Percentiles rank a stretch among this genome's conserved stretches.
phyloP scores from a whole-genome alignment of 495 filamentous ascomycete species.

The Aspergillus affinis region DNA sequence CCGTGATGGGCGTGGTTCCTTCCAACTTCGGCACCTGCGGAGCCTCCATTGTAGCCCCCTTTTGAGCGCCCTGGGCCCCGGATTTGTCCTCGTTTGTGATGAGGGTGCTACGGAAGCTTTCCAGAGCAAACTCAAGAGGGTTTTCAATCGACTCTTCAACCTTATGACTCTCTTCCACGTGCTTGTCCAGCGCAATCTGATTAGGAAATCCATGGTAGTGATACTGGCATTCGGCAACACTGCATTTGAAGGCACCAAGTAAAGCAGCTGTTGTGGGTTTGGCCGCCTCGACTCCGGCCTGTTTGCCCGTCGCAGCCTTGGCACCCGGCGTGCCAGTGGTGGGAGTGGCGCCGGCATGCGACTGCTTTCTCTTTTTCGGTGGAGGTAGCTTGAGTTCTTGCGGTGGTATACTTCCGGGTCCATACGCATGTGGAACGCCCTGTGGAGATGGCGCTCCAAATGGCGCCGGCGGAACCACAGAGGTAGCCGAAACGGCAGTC shows the following conservation, averaged over 20 bases:
- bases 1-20: conserved; percentile 36
- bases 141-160: conserved; percentile 47
- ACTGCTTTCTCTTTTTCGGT: conserved; percentile 57
- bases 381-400: conserved; percentile 63
- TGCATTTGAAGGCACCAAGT: conserved; percentile 42
- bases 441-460: conserved; percentile 71
- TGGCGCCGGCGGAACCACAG: conserved; percentile 64
- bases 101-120: conserved; percentile 41
- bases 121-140: conserved; percentile 46
- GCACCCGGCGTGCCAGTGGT: conserved; percentile 27
- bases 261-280: conserved; percentile 27
- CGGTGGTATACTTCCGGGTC: conserved; percentile 44
- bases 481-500: conserved; percentile 56
- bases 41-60: conserved; percentile 20
- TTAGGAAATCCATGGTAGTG: conserved; percentile 46
- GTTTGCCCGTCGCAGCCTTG: conserved; percentile 35
- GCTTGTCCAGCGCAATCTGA: conserved; percentile 46
- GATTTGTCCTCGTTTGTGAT: conserved; percentile 35
- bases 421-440: conserved; percentile 60
- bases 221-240: conserved; percentile 43
- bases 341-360: conserved; percentile 38
- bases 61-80: conserved; percentile 25
- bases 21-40: conserved; percentile 32
- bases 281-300: conserved; percentile 34
- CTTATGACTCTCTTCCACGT: conserved; percentile 48